phyloP scores from a whole-genome alignment of 495 filamentous ascomycete species.

The Corynascus novoguineensis region DNA sequence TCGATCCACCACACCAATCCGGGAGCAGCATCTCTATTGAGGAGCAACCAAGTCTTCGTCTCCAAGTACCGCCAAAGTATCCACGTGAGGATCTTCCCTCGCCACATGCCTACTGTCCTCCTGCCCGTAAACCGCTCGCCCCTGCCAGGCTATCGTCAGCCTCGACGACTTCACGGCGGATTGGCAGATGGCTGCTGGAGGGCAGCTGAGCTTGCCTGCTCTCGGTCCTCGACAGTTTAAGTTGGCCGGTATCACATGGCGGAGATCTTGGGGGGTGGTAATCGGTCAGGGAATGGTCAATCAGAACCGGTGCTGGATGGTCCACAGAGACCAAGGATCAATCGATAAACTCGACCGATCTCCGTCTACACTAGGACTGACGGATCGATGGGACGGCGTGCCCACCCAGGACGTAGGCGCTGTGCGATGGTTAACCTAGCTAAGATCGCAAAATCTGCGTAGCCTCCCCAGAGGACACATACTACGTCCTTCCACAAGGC shows the following conservation, averaged over 20 bases:
- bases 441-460: conserved; percentile 1
- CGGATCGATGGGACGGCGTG: conserved; percentile 12
- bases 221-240: background rate
- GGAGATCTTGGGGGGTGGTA: conserved; percentile 7
- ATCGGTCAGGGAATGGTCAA: conserved; percentile 17
- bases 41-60: no score
- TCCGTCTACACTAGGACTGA: conserved; percentile 10
- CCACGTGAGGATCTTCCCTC: background rate
- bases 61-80: background rate
- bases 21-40: background rate
- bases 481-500: background rate
- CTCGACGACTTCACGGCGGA: background rate
- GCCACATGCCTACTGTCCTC: background rate
- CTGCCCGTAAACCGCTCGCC: background rate
- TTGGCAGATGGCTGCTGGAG: background rate
- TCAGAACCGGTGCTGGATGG: conserved; percentile 12
- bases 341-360: no score
- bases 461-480: background rate
- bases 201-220: background rate
- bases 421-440: conserved; percentile 4
- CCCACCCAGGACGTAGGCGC: background rate
- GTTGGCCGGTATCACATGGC: conserved; percentile 20
- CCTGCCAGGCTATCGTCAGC: background rate
- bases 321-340: conserved; percentile 20
- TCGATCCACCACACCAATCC: conserved; percentile 14